Evolutionary conservation across 805 yeast genomes (phyloP).

Genomic region (Tetrapisispora nanseiensis): DNA sequence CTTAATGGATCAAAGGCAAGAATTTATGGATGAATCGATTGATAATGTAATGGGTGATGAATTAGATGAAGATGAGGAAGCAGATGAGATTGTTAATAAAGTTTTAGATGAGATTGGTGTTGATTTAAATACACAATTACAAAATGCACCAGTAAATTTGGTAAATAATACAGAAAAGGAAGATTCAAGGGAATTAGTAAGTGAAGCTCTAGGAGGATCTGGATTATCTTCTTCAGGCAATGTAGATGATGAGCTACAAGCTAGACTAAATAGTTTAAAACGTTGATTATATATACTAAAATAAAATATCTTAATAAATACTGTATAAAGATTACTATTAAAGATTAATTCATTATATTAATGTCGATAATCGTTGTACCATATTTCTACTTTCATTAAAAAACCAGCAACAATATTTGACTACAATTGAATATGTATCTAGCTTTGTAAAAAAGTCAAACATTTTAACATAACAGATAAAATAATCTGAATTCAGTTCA

Average conservation of each 20-base stretch:
- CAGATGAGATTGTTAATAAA: constrained; percentile 81
- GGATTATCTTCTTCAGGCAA: constrained; percentile 8
- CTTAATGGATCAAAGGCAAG: constrained; percentile 97
- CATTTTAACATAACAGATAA: no score
- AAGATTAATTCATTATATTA: no score
- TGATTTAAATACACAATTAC: constrained; percentile 48
- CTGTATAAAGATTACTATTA: no score
- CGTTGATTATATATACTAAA: constrained; percentile 9
- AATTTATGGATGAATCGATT: constrained; percentile 96
- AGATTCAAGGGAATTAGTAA: constrained; percentile 9
- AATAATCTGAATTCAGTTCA: no score
- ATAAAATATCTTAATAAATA: no score
- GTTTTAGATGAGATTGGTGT: constrained; percentile 96
- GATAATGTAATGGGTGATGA: constrained; percentile 95
- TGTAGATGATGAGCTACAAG: constrained; percentile 80
- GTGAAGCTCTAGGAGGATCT: constrained; percentile 33
- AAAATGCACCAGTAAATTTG: constrained; percentile 33
- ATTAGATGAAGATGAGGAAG: constrained; percentile 78
- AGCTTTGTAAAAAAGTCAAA: no score
- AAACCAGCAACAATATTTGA: no score
- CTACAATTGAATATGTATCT: no score
- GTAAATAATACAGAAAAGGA: constrained; percentile 13
- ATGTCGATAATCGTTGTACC: no score
- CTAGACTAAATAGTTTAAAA: constrained; percentile 74
- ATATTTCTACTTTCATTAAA: no score